Conservation (phyloP, 2,329 filamentous ascomycete species). For the Sodiomyces alkalinus region DNA sequence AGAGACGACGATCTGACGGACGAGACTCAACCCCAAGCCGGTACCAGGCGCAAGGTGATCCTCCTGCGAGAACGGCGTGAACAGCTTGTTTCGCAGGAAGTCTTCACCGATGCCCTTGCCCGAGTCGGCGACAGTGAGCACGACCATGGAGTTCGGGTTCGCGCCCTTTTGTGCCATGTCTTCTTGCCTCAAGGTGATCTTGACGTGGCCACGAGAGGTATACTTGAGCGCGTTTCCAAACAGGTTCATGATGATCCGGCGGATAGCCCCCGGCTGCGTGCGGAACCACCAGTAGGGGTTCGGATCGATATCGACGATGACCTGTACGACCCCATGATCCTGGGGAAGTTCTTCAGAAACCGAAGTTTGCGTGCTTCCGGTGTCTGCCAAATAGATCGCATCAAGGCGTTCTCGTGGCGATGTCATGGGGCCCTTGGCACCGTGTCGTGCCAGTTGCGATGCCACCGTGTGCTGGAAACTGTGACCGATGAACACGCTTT, state of each 20-base stretch:
- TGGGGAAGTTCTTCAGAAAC: conserved; percentile 6
- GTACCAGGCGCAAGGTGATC: conserved; percentile 39
- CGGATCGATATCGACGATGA: conserved; percentile 35
- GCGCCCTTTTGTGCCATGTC: conserved; percentile 7
- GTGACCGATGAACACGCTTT: conserved; percentile 22
- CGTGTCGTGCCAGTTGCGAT: conserved; percentile 16
- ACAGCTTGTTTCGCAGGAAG: conserved; percentile 41
- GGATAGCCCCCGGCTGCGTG: conserved; percentile 33
- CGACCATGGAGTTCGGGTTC: conserved; percentile 9
- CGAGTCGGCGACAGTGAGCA: conserved; percentile 40
- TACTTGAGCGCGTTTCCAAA: conserved; percentile 40
- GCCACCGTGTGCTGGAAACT: conserved; percentile 17
- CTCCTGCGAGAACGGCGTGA: conserved; percentile 47
- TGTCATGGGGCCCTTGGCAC: conserved; percentile 9
- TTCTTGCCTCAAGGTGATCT: conserved; percentile 16
- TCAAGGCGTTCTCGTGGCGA: conserved; percentile 7
- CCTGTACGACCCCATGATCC: conserved; percentile 11
- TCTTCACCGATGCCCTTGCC: conserved; percentile 46
- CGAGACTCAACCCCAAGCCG: conserved; percentile 46
- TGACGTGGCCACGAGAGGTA: conserved; percentile 27
- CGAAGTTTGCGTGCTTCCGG: conserved; percentile 1
- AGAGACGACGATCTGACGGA: conserved; percentile 38
- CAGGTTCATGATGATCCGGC: conserved; percentile 38
- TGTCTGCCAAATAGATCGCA: conserved; percentile 6
- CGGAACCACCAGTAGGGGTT: conserved; percentile 33